Evolutionary conservation across 208 protist species (phyloP), one percentile per base, ranked within the genome.

Genomic region (Acanthamoeba healyi): DNA sequence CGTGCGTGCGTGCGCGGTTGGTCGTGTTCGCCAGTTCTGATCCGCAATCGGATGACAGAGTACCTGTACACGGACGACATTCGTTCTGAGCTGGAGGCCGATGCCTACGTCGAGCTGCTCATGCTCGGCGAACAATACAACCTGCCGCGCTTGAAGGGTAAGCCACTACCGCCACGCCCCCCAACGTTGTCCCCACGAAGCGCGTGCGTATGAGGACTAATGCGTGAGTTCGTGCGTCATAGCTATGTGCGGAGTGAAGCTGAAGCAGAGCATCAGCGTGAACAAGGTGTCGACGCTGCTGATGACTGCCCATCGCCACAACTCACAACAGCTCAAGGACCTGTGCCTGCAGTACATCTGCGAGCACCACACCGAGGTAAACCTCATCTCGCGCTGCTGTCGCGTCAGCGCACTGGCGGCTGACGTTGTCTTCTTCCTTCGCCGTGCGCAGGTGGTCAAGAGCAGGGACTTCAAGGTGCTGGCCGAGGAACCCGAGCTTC

Each of bases 191-290:
- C 12, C 7, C 7, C 7, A 4, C 7, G 44, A 12, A 12, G 44
- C 44, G 44, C 12, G 46, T 51, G 46, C 0, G 46, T 7, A 17
- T 10, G 19, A 22, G 46, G 46, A 7, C 19, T 10, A 10, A 51
- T 17, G 0, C 46, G 46, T 51, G 46, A n/a, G n/a, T n/a, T n/a
- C n/a, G n/a, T n/a, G n/a, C n/a, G n/a, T n/a, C 19, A 2, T 22
- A 82, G 72, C 72, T 5, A 82, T 82, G 72, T 82, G 72, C 29
- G 72, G 72, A 1, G 72, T 82, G 24, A 44, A 82, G 72, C 72
- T 82, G 40, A 82, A 82, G 72, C 72, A 82, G 42, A 82, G 72
- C 72, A 82, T 82, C 72, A 82, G 72, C 42, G 72, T 82, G 24
- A 51, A 82, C 72, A 82, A 51, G 38, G 72, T 82, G 26, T 82